Evolutionary conservation across 1,139 yeast genomes (phyloP).

Genomic region (Yamadazyma atlantica): DNA sequence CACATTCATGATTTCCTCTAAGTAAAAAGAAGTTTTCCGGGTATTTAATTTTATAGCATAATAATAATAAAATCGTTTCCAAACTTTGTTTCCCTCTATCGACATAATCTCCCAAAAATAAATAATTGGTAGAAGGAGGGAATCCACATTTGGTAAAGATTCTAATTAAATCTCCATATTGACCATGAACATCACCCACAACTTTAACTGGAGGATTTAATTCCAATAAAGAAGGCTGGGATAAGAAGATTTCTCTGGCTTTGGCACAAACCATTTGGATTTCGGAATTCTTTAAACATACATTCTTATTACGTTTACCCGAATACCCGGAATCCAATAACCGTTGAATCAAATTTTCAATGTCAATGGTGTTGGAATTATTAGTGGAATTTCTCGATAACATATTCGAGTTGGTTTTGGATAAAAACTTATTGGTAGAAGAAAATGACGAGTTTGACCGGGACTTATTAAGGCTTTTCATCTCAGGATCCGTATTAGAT

Average conservation of each 20-base stretch:
- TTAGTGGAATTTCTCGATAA: slow-evolving; percentile 12
- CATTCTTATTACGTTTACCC: slow-evolving; percentile 86
- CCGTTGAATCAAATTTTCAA: slow-evolving; percentile 87
- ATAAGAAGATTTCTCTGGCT: slow-evolving; percentile 83
- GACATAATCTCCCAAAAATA: slow-evolving; percentile 93
- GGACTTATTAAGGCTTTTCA: slow-evolving; percentile 13
- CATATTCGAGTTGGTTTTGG: slow-evolving; percentile 15
- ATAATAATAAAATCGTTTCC: slow-evolving; percentile 80
- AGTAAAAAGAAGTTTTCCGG: slow-evolving; percentile 95
- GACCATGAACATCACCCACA: slow-evolving; percentile 98
- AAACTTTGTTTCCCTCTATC: slow-evolving; percentile 95
- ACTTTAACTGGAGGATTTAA: slow-evolving; percentile 94
- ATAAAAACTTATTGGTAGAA: slow-evolving; percentile 10
- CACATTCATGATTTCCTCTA: slow-evolving; percentile 98
- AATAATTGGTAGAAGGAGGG: slow-evolving; percentile 93
- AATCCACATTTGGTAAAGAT: slow-evolving; percentile 95
- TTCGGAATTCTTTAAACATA: slow-evolving; percentile 84
- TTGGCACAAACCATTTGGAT: slow-evolving; percentile 82
- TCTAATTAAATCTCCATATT: slow-evolving; percentile 86
- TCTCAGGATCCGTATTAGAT: slow-evolving; percentile 7
- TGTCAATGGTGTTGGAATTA: slow-evolving; percentile 50
- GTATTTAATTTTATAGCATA: slow-evolving; percentile 92
- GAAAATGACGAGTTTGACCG: slow-evolving; percentile 17
- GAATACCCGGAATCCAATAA: slow-evolving; percentile 93
- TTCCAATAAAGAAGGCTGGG: slow-evolving; percentile 87